Conservation (phyloP, 2,329 filamentous ascomycete genomes). For the Xylariales sp. region DNA sequence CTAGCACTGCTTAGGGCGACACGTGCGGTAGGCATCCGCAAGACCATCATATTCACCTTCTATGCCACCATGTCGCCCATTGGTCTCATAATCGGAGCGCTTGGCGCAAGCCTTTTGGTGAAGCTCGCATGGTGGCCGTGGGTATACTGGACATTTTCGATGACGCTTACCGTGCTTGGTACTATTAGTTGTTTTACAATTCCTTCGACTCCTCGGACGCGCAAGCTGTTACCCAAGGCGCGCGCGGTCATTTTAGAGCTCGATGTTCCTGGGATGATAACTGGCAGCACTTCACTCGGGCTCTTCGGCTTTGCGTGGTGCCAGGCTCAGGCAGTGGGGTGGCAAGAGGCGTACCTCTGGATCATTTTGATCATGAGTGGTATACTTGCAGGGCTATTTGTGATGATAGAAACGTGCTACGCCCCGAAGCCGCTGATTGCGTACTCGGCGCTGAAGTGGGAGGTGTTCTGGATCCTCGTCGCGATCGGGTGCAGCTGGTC, state of each 20-base stretch:
- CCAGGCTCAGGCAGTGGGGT: slow-evolving; percentile 70
- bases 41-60: slow-evolving; percentile 69
- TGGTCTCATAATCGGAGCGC: slow-evolving; percentile 58
- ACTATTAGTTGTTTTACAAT: slow-evolving; percentile 51
- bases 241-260: slow-evolving; percentile 47
- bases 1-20: slow-evolving; percentile 70
- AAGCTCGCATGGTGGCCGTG: slow-evolving; percentile 60
- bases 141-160: slow-evolving; percentile 58
- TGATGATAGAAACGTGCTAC: slow-evolving; percentile 63
- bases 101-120: slow-evolving; percentile 56
- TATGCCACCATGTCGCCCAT: slow-evolving; percentile 61
- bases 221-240: slow-evolving; percentile 17
- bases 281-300: slow-evolving; percentile 66
- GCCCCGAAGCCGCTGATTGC: slow-evolving; percentile 62
- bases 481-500: slow-evolving; percentile 57
- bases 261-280: slow-evolving; percentile 55
- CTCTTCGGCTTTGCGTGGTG: slow-evolving; percentile 77
- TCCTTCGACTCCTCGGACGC: slow-evolving; percentile 46
- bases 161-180: slow-evolving; percentile 52
- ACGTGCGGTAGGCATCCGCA: slow-evolving; percentile 67
- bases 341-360: slow-evolving; percentile 67
- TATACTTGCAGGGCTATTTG: slow-evolving; percentile 65
- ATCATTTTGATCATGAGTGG: slow-evolving; percentile 67
- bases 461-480: slow-evolving; percentile 59
- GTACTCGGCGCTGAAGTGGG: slow-evolving; percentile 56